These are phyloP conservation scores for Tetragonia tetragonoides DNA, from an alignment of 148 eudicot genomes.

Conservation along the genomic window DNA sequence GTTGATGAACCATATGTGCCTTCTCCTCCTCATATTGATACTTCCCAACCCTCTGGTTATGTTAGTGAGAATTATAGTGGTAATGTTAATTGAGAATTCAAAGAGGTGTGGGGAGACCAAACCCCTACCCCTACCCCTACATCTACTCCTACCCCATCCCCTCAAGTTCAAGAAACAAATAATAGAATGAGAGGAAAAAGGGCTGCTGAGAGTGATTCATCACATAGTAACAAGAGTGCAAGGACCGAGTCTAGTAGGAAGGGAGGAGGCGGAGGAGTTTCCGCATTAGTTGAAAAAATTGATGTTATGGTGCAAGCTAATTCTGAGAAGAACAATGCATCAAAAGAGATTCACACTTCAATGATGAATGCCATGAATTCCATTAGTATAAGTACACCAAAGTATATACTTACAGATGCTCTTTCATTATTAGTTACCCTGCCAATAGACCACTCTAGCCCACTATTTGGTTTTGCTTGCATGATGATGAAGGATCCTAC, in stretches of 20 bases:
- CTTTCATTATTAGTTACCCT: neutral
- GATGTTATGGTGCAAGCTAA: neutral
- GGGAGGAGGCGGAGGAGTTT: neutral
- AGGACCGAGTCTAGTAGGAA: neutral
- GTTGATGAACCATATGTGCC: neutral
- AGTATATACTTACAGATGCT: neutral
- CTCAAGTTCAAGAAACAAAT: neutral
- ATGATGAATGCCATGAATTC: neutral
- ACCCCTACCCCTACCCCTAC: neutral
- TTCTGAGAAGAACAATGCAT: neutral
- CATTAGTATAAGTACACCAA: too few relatives aligned
- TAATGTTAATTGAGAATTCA: neutral
- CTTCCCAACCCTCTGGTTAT: neutral
- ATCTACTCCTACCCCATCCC: neutral
- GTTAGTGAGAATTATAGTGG: neutral
- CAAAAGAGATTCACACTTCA: neutral
- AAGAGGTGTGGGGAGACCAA: neutral
- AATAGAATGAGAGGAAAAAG: neutral
- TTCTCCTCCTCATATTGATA: neutral
- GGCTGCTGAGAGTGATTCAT: neutral
- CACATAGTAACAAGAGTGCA: conserved; percentile 1
- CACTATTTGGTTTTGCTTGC: neutral
- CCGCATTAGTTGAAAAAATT: neutral
- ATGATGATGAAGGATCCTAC: neutral
- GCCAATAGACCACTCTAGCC: neutral